A percentile compares a stretch with the other conserved stretches of the same genome.
phyloP scores from a whole-genome alignment of 208 protist species.

The Trypanosoma rangeli region DNA sequence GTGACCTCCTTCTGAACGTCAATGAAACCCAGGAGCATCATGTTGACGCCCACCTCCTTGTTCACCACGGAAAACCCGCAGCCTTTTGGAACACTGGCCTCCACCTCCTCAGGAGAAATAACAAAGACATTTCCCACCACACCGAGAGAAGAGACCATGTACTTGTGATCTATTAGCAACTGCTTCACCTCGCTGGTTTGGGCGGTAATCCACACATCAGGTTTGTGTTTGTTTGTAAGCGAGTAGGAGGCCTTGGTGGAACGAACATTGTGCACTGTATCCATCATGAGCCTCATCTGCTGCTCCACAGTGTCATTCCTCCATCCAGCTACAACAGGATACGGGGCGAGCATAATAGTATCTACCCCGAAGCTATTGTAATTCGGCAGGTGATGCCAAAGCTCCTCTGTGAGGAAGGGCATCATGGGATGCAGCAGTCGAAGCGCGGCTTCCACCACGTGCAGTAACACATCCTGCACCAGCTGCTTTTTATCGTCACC shows the following conservation, averaged over 20 bases:
- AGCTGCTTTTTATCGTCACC: slow-evolving; percentile 70
- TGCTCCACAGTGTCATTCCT: slow-evolving; percentile 63
- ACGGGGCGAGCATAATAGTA: slow-evolving; percentile 90
- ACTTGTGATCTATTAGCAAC: slow-evolving; percentile 47
- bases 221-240: slow-evolving; percentile 90
- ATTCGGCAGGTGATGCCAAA: slow-evolving; percentile 97
- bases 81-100: slow-evolving; percentile 61
- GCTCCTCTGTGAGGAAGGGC: slow-evolving; percentile 99
- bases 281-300: slow-evolving; percentile 84
- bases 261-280: slow-evolving; percentile 84
- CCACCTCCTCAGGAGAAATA: slow-evolving; percentile 49
- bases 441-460: slow-evolving; percentile 92
- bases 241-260: slow-evolving; percentile 88
- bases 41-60: slow-evolving; percentile 80
- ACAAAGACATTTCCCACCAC: slow-evolving; percentile 77
- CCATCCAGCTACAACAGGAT: slow-evolving; percentile 73
- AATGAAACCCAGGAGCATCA: slow-evolving; percentile 92
- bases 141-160: slow-evolving; percentile 78
- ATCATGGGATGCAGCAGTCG: slow-evolving; percentile 99
- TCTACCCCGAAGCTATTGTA: slow-evolving; percentile 70
- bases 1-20: slow-evolving; percentile 88
- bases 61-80: slow-evolving; percentile 87
- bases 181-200: slow-evolving; percentile 44
- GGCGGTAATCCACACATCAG: slow-evolving; percentile 74
- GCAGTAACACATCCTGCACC: slow-evolving; percentile 91